phyloP scores from a whole-genome alignment of 176 grass and related monocot species.

The Alloteropsis semialata region DNA sequence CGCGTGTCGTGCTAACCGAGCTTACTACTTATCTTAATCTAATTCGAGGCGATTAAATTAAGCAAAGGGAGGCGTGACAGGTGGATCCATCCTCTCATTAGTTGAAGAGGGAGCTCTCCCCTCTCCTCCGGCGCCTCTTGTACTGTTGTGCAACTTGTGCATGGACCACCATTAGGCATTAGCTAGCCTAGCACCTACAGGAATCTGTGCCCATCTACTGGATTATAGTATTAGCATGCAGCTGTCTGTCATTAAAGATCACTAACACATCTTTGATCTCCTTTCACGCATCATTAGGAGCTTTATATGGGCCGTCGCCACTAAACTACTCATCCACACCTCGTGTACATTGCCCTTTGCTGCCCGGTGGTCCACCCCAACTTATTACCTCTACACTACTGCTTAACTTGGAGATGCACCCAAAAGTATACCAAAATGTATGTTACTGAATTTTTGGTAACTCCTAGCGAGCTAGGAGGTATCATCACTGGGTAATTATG shows the following conservation, averaged over 20 bases:
- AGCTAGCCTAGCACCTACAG: slow-evolving; percentile 23
- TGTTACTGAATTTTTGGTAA: no score
- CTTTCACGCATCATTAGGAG: slow-evolving; percentile 57
- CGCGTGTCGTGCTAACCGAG: slow-evolving; percentile 19
- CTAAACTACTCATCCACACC: slow-evolving; percentile 1
- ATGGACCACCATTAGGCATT: slow-evolving; percentile 48
- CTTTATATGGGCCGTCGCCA: slow-evolving; percentile 21
- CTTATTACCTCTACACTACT: no score
- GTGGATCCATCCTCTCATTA: neutral
- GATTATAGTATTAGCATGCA: neutral
- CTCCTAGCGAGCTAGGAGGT: no score
- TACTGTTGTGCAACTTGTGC: slow-evolving; percentile 34
- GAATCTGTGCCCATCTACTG: slow-evolving; percentile 44
- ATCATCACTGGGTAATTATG: no score
- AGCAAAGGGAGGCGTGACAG: neutral
- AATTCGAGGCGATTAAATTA: slow-evolving; percentile 1
- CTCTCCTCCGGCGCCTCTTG: neutral
- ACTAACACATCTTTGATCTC: slow-evolving; percentile 35
- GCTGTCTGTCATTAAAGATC: slow-evolving; percentile 31
- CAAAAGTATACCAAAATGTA: no score
- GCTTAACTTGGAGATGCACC: no score
- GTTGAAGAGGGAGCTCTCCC: slow-evolving; percentile 21
- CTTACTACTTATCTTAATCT: slow-evolving; percentile 29
- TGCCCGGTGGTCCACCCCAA: no score
- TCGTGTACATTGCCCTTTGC: neutral